Evolutionary conservation across 805 yeast genomes (phyloP).

Genomic region (Pichia scutulata): DNA sequence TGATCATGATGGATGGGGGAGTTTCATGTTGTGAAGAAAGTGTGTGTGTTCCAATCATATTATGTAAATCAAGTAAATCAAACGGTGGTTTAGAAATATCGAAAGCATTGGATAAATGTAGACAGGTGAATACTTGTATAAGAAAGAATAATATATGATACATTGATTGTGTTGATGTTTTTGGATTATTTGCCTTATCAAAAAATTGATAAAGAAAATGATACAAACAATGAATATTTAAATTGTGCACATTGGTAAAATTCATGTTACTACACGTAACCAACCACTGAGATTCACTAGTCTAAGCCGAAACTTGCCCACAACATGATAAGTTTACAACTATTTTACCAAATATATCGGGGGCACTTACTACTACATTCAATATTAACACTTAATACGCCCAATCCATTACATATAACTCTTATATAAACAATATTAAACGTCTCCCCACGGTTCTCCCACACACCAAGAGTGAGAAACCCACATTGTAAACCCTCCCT

Average conservation of each 20-base stretch:
- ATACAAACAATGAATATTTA: background rate
- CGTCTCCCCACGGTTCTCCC: background rate
- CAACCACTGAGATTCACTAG: background rate
- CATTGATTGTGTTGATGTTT: background rate
- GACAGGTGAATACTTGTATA: background rate
- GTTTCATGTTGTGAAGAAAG: slow-evolving; percentile 42
- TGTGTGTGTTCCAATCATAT: slow-evolving; percentile 42
- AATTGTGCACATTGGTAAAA: background rate
- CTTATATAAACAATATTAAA: background rate
- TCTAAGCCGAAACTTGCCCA: background rate
- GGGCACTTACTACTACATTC: no score
- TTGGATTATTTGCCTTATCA: background rate
- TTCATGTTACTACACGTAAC: background rate
- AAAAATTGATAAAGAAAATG: background rate
- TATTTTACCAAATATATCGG: background rate
- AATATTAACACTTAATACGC: no score
- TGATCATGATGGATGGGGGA: slow-evolving; percentile 67
- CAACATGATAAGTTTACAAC: background rate
- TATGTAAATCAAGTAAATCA: slow-evolving; percentile 29
- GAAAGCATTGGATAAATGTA: slow-evolving; percentile 9
- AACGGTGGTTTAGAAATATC: slow-evolving; percentile 29
- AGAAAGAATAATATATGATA: background rate
- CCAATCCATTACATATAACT: background rate
- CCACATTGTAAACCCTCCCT: background rate
- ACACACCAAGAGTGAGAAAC: background rate